phyloP scores from a whole-genome alignment of 2,329 filamentous ascomycete species.

The Tolypocladium guangdongense region DNA sequence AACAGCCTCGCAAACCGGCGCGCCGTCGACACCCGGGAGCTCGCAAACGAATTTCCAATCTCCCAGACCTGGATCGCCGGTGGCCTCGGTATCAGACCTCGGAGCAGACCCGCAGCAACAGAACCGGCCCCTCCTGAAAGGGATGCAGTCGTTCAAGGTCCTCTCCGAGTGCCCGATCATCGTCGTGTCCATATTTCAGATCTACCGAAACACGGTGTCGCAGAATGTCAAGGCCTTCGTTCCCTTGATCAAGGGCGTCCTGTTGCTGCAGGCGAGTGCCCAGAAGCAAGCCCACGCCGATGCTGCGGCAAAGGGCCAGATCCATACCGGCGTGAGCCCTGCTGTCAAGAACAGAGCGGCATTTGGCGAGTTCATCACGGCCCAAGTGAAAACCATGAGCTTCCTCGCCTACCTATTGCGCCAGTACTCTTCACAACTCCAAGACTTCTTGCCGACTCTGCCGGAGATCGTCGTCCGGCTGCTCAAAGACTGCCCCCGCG shows the following conservation, averaged over 20 bases:
- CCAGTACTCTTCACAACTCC: slow-evolving; percentile 75
- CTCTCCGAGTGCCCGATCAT: slow-evolving; percentile 97
- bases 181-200: slow-evolving; percentile 95
- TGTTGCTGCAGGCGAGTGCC: slow-evolving; percentile 81
- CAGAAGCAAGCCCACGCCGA: slow-evolving; percentile 88
- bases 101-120: slow-evolving; percentile 73
- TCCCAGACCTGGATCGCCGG: slow-evolving; percentile 80
- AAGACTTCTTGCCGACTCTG: slow-evolving; percentile 76
- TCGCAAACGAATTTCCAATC: slow-evolving; percentile 70
- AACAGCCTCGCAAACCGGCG: slow-evolving; percentile 38
- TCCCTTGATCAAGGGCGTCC: slow-evolving; percentile 81
- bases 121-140: slow-evolving; percentile 70
- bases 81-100: slow-evolving; percentile 70
- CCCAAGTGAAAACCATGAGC: slow-evolving; percentile 98
- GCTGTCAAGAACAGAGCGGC: slow-evolving; percentile 88
- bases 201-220: slow-evolving; percentile 68
- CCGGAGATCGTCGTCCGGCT: slow-evolving; percentile 85
- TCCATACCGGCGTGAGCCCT: slow-evolving; percentile 87
- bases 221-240: slow-evolving; percentile 88
- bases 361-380: slow-evolving; percentile 95
- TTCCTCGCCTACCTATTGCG: slow-evolving; percentile 89
- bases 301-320: slow-evolving; percentile 64
- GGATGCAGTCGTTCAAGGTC: slow-evolving; percentile 99
- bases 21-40: slow-evolving; percentile 56
- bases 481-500: slow-evolving; percentile 84